Base-by-base conservation (phyloP, 805 yeast species). In the Lipomyces yamanashiensis region DNA sequence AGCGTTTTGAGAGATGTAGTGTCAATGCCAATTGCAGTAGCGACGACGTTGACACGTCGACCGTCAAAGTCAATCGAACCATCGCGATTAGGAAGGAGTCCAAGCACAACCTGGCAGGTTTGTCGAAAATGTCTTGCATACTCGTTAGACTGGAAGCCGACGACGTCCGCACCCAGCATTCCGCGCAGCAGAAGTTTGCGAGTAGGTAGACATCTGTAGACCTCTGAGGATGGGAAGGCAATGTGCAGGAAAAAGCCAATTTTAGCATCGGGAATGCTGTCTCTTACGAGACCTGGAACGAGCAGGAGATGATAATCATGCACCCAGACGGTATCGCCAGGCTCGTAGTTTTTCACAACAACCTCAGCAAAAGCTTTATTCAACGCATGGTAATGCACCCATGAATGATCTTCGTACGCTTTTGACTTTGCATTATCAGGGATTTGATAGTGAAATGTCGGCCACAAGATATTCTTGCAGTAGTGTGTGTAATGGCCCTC, bases 401-500 rank as follows among this genome's bases (percentile, higher is more conserved):
- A 93, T 0, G 97, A 90, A 74, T 92, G 96, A 69, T 90, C 97
- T 75, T 93, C 97, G 76, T 93, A 95, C 0, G 96, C 96, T 75
- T 92, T 92, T 1, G 96, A 87, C 70, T 89, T 90, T 57, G 97
- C 96, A 73, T 92, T 87, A 75, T 95, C 98, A 0, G 98, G 98
- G 44, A 93, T 90, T 75, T 93, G 97, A 74, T 95, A 95, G 67
- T 86, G 90, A 67, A 95, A 82, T 1, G 97, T 90, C 39, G 99
- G 99, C 98, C 98, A 95, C 66, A 95, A 79, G 45, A 95, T 90
- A 72, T 92, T 96, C 76, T 95, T 95, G 75, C 98, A 93, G 75
- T 89, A 95, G 58, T 90, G 89, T 62, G 85, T 86, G 75, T 95
- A 95, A 73, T 92, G 97, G 21, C 98, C 98, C 72, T 88, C 89